These are phyloP conservation scores for Colletotrichum limetticola DNA, from an alignment of 2,329 filamentous ascomycete genomes.

Conservation along the genomic window DNA sequence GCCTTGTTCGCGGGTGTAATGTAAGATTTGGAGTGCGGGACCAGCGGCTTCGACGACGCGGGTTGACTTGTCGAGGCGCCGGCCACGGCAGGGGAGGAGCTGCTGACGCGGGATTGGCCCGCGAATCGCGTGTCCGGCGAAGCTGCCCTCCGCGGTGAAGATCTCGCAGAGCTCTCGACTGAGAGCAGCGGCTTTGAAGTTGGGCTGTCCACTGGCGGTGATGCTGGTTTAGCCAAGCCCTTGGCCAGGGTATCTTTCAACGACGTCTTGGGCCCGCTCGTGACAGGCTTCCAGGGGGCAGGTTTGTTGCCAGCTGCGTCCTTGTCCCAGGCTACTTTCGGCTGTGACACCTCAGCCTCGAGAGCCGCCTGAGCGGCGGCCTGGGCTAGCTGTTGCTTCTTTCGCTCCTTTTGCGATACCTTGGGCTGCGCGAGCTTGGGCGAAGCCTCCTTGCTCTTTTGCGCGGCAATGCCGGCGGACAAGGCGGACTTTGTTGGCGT, in stretches of 20 bases:
- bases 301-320: slow-evolving; percentile 49
- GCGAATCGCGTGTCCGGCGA: slow-evolving; percentile 73
- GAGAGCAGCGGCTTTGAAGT: slow-evolving; percentile 55
- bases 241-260: slow-evolving; percentile 59
- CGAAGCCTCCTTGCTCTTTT: slow-evolving; percentile 54
- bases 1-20: slow-evolving; percentile 67
- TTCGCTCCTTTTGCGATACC: slow-evolving; percentile 92
- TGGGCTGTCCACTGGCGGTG: slow-evolving; percentile 39
- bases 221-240: slow-evolving; percentile 42
- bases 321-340: slow-evolving; percentile 58
- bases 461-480: slow-evolving; percentile 64
- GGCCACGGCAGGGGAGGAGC: slow-evolving; percentile 44
- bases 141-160: slow-evolving; percentile 60
- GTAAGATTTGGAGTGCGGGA: slow-evolving; percentile 72
- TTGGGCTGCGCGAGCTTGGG: slow-evolving; percentile 61
- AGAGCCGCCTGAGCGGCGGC: slow-evolving; percentile 55
- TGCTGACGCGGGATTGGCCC: slow-evolving; percentile 60
- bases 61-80: slow-evolving; percentile 42
- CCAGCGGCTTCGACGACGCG: slow-evolving; percentile 53
- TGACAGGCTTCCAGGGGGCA: slow-evolving; percentile 75
- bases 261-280: slow-evolving; percentile 58
- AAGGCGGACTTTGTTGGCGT: slow-evolving; percentile 63
- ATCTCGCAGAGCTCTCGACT: slow-evolving; percentile 51
- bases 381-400: slow-evolving; percentile 80
- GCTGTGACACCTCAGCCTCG: slow-evolving; percentile 44